Conservation (phyloP, 495 filamentous ascomycete species). For the Viridothelium virens region DNA sequence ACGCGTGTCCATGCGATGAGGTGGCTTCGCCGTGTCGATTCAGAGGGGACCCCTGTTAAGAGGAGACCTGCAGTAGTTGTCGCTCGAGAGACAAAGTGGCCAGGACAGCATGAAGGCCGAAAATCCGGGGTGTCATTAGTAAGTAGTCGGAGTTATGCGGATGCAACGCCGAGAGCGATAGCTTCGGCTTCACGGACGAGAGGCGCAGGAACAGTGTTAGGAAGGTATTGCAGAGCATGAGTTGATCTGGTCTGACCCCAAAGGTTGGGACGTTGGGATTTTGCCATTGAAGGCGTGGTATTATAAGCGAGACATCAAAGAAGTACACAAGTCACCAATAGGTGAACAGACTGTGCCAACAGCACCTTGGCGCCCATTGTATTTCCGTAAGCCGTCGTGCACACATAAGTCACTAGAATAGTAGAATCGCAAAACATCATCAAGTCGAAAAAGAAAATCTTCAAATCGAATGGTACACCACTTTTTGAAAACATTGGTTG, state of each 20-base stretch:
- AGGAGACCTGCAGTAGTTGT: neutral
- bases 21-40: neutral
- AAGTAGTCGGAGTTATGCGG: too few species aligned
- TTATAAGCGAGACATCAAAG: neutral
- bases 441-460: neutral
- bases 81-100: neutral
- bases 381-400: neutral
- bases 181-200: neutral
- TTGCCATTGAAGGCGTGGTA: neutral
- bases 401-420: neutral
- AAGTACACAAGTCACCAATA: neutral
- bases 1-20: neutral
- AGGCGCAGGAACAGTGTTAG: neutral
- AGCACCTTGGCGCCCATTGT: neutral
- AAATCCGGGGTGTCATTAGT: too few species aligned
- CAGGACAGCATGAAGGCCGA: neutral
- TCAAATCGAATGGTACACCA: neutral
- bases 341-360: neutral
- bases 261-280: neutral
- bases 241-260: neutral
- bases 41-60: too few species aligned
- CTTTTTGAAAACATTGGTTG: neutral
- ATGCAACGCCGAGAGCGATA: too few species aligned
- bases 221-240: neutral
- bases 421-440: neutral